Evolutionary conservation across 306 rosid species (phyloP), one percentile per base, ranked within the genome.

Genomic region (Lagenaria siceraria): DNA sequence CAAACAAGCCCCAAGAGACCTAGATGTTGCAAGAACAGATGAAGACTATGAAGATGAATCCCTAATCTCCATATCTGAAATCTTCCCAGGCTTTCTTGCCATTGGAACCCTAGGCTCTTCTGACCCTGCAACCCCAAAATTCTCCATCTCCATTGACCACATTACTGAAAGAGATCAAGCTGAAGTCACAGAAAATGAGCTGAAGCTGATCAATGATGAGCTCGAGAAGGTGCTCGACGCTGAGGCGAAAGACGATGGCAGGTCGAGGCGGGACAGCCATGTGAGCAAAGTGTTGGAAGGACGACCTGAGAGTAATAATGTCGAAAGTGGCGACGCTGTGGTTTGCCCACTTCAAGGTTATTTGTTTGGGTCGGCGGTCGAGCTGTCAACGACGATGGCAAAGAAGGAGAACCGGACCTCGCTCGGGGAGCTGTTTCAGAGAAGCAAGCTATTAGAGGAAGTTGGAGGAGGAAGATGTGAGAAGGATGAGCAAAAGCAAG

Each of bases 31-130:
- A 31, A 82, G 92, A 72, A 90, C 74, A 75, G 81, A 70, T 9
- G 87, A 87, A 69, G 86, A 86, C 31, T 78, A 83, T 38, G 91
- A 86, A 19, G 90, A 84, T 8, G 96, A 89, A 80, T 31, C 89
- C 56, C 56, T 84, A 5, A 80, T 79, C 38, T 81, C 86, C 8
- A 85, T 87, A 52, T 83, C 81, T 74, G 95, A 90, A 75, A 85
- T 89, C 85, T 94, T 91, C 82, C 97, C 92, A 54, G 98, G 98
- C 15, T 94, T 94, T 77, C 84, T 94, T 18, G 94, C 98, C 8
- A 92, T 94, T 11, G 98, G 98, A 65, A 94, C 98, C 21, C 88
- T 94, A 49, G 97, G 97, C 21, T 82, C 91, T 54, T 81, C 18
- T 56, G 86, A 87, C 43, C 89, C 93, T 10, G 82, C 93, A 75